Evolutionary conservation across 306 rosid genomes (phyloP).

Genomic region (Phaseolus lunatus): DNA sequence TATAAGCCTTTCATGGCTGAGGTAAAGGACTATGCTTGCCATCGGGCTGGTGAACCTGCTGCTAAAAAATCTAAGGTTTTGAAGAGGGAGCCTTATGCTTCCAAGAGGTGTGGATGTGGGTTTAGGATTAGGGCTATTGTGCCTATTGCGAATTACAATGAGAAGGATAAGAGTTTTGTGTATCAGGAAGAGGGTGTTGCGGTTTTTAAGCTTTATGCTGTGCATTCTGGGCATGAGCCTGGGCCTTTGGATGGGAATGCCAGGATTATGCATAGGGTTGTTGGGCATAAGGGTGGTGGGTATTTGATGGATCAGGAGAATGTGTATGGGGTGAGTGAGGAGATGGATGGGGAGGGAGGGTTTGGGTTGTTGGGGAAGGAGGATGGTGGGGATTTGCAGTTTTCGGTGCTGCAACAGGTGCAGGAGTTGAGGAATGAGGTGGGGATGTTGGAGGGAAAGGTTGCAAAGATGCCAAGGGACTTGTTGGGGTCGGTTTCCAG

Average conservation of each 20-base stretch:
- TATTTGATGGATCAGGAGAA: constrained; percentile 82
- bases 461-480: constrained; percentile 70
- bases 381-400: constrained; percentile 86
- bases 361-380: constrained; percentile 88
- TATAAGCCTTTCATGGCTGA: constrained; percentile 99
- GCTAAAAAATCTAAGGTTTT: constrained; percentile 77
- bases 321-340: constrained; percentile 92
- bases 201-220: constrained; percentile 89
- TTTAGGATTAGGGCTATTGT: constrained; percentile 98
- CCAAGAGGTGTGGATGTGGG: constrained; percentile 97
- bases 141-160: constrained; percentile 93
- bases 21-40: constrained; percentile 99
- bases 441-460: constrained; percentile 77
- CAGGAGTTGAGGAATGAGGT: constrained; percentile 86
- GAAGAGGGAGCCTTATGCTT: constrained; percentile 97
- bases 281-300: constrained; percentile 86
- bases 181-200: constrained; percentile 97
- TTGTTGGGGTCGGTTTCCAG: constrained; percentile 76
- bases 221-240: constrained; percentile 98
- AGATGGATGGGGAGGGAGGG: constrained; percentile 73
- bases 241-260: constrained; percentile 99
- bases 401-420: constrained; percentile 84
- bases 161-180: constrained; percentile 96
- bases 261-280: constrained; percentile 94
- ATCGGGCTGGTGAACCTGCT: constrained; percentile 93